phyloP scores from a whole-genome alignment of 2,329 filamentous ascomycete species.

The Zymoseptoria tritici region DNA sequence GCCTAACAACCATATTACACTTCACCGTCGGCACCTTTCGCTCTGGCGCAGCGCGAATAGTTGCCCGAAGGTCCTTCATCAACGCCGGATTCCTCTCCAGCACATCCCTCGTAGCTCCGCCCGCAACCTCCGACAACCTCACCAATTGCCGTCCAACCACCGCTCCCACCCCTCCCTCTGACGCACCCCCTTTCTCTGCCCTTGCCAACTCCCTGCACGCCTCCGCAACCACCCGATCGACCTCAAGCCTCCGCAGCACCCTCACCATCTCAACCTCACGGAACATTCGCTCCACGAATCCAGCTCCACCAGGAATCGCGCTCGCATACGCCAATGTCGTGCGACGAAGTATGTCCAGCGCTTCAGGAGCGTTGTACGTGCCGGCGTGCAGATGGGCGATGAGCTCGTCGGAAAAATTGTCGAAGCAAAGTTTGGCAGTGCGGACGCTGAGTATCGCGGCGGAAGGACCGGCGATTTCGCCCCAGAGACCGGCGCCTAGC shows the following conservation, averaged over 20 bases:
- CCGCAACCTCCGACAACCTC: conserved; percentile 19
- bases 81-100: conserved; percentile 23
- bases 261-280: conserved; percentile 22
- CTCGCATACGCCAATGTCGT: conserved; percentile 24
- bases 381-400: conserved; percentile 23
- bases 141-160: conserved; percentile 19
- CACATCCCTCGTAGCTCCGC: conserved; percentile 19
- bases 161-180: conserved; percentile 14
- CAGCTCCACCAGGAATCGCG: conserved; percentile 21
- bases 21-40: conserved; percentile 21
- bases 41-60: conserved; percentile 2
- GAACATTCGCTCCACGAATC: conserved; percentile 23
- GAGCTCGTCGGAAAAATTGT: conserved; percentile 24
- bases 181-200: conserved; percentile 16
- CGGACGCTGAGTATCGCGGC: conserved; percentile 22
- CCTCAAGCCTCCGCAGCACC: conserved; percentile 19
- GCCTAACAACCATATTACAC: conserved; percentile 22
- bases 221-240: conserved; percentile 20
- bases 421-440: conserved; percentile 20
- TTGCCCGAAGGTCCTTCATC: conserved; percentile 12
- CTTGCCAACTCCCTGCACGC: conserved; percentile 17
- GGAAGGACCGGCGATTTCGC: conserved; percentile 19
- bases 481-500: conserved; percentile 21
- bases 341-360: conserved; percentile 24
- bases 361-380: conserved; percentile 25